Evolutionary conservation across 176 grass and related monocot genomes (phyloP), one percentile per base, ranked within the genome.

Genomic region (Pontederia paniculata): DNA sequence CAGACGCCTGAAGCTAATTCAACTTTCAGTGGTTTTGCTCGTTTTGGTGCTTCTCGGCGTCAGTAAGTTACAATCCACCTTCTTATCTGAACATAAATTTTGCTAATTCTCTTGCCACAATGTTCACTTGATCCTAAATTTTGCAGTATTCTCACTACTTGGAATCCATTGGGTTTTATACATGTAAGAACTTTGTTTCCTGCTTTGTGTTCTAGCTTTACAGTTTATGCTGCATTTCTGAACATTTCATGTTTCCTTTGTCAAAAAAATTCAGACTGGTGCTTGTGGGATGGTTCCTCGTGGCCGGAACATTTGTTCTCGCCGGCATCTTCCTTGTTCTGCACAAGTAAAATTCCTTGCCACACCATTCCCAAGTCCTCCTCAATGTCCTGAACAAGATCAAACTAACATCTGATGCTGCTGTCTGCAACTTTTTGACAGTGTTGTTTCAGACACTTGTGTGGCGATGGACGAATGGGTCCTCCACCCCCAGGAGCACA

Each of bases 401-500:
- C 12, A 0, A 9, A 23, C 5, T 7, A 48, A 14, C 42, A 45
- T 18, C 15, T 8, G 46, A 21, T 8, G 5, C 15, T 74, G 17
- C 17, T 48, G 48, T 21, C 56, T 16, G 14, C 10, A 23, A 18
- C 12, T 65, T 52, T 66, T 22, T 11, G 9, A 22, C 82, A 96
- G 86, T 63, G 76, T 71, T 64, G 70, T 79, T 0, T 74, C 71
- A 1, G 91, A 97, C 68, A 81, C 91, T 1, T 97, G 86, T 52
- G 74, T 90, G 2, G 82, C 91, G 42, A 84, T 97, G 91, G 83
- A 84, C 10, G 80, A 90, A 50, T 97, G 86, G 91, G 82, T 77
- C 54, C 47, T 44, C 9, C 74, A 80, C 12, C 91, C 80, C 7
- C 69, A 61, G 7, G 62, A 60, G 4, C 80, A 56, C 67, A 87